Conservation (phyloP, 2,329 filamentous ascomycete species). For the Aspergillus sp. region DNA sequence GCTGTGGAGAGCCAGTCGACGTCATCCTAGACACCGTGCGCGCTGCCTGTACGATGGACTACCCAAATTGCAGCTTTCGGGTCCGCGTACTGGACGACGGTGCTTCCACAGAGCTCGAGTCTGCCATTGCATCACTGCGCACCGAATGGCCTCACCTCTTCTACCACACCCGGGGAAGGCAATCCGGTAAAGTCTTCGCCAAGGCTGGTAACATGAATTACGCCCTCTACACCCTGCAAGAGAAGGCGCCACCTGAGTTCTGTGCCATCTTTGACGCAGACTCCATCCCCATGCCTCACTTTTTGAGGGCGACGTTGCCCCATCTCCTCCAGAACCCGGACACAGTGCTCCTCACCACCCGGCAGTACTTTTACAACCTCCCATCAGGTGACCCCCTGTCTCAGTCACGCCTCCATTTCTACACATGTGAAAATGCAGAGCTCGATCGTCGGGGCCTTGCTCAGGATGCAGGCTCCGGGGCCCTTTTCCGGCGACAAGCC, state of each 20-base stretch:
- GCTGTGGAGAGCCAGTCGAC: slow-evolving; percentile 60
- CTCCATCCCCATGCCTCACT: slow-evolving; percentile 38
- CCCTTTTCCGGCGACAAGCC: slow-evolving; percentile 34
- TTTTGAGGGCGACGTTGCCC: slow-evolving; percentile 40
- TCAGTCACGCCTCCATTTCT: slow-evolving; percentile 35
- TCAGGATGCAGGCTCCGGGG: slow-evolving; percentile 39
- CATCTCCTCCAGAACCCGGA: slow-evolving; percentile 34
- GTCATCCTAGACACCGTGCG: slow-evolving; percentile 60
- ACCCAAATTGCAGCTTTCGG: slow-evolving; percentile 55
- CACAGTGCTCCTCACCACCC: slow-evolving; percentile 35
- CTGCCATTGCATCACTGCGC: slow-evolving; percentile 43
- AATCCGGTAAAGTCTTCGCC: slow-evolving; percentile 32
- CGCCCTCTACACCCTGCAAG: slow-evolving; percentile 30
- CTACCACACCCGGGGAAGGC: slow-evolving; percentile 56
- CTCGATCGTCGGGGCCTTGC: slow-evolving; percentile 32
- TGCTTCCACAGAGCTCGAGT: slow-evolving; percentile 46
- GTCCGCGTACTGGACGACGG: slow-evolving; percentile 61
- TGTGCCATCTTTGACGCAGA: slow-evolving; percentile 40
- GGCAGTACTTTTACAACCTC: slow-evolving; percentile 40
- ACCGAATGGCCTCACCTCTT: slow-evolving; percentile 52
- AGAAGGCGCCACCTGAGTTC: slow-evolving; percentile 30
- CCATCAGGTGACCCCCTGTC: slow-evolving; percentile 34
- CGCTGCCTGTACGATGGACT: slow-evolving; percentile 59
- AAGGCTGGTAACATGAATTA: slow-evolving; percentile 45
- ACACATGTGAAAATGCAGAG: slow-evolving; percentile 36